Evolutionary conservation across 768 basidiomycete species (phyloP).

Genomic region (Russula ochroleuca): DNA sequence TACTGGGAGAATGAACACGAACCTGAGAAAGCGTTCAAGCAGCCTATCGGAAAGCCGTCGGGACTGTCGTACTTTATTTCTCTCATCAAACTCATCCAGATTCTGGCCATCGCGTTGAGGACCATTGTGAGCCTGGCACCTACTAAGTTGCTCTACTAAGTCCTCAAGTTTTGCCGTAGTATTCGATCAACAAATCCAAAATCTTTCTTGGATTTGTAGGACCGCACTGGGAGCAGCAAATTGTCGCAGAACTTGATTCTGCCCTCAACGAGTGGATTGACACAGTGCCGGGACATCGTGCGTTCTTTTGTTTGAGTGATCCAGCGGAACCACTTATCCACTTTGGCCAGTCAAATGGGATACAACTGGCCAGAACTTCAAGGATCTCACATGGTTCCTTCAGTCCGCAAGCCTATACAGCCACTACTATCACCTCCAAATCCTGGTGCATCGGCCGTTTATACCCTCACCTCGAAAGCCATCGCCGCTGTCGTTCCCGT

Average conservation of each 20-base stretch:
- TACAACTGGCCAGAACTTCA: constrained; percentile 24
- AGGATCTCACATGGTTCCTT: constrained; percentile 30
- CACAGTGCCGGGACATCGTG: constrained; percentile 39
- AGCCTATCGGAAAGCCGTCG: constrained; percentile 58
- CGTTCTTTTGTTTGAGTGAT: constrained; percentile 1
- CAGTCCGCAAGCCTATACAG: constrained; percentile 40
- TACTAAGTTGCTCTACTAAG: not conserved
- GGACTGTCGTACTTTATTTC: constrained; percentile 51
- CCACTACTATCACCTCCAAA: constrained; percentile 43
- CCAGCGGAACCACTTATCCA: not conserved
- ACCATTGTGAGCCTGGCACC: constrained; percentile 46
- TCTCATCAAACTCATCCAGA: constrained; percentile 55
- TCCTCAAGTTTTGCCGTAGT: constrained; percentile 39
- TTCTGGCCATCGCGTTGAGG: constrained; percentile 57
- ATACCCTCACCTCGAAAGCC: constrained; percentile 39
- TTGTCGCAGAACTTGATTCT: constrained; percentile 47
- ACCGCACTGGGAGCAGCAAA: constrained; percentile 45
- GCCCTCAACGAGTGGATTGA: constrained; percentile 47
- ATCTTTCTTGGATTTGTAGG: constrained; percentile 50
- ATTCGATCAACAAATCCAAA: constrained; percentile 65
- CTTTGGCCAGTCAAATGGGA: constrained; percentile 27
- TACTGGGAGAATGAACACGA: constrained; percentile 26
- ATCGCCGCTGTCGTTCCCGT: constrained; percentile 39
- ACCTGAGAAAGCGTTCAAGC: constrained; percentile 44
- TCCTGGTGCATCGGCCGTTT: constrained; percentile 48